Conservation (phyloP, 441 rosid genomes). For the Bocquillonia castaneifolia region DNA sequence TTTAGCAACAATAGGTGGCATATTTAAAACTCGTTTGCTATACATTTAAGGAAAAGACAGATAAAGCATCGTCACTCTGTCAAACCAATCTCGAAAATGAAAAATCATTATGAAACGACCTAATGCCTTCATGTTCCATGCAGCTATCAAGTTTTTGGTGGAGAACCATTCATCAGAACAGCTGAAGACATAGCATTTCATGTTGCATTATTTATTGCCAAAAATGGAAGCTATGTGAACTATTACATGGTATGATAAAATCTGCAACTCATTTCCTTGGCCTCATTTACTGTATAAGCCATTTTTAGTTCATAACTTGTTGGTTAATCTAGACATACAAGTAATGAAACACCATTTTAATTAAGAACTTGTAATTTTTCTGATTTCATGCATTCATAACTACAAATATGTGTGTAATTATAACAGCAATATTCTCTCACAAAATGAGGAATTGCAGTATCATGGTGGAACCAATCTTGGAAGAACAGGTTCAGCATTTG, state of each 20-base stretch:
- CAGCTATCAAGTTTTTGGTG: constrained; percentile 61
- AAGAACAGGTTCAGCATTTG: constrained; percentile 53
- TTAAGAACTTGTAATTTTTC: not conserved
- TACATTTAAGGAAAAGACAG: not conserved
- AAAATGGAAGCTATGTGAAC: constrained; percentile 64
- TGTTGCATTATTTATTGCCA: constrained; percentile 64
- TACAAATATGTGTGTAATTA: not conserved
- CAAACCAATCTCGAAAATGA: not conserved
- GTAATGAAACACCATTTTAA: not conserved
- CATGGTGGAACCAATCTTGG: constrained; percentile 91
- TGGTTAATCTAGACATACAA: not conserved
- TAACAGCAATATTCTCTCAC: not conserved
- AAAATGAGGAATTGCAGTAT: constrained; percentile 37
- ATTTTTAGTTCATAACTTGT: not conserved
- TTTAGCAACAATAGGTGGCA: not conserved
- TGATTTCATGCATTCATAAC: not conserved
- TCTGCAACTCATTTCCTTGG: not conserved
- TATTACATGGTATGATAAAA: constrained; percentile 63
- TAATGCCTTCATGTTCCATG: constrained; percentile 17
- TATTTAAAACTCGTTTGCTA: not conserved
- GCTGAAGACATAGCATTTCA: constrained; percentile 68
- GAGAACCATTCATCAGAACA: constrained; percentile 44
- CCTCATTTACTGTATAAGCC: not conserved
- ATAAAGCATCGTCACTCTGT: not conserved
- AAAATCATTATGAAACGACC: not conserved